Percentiles rank a stretch among this genome's conserved stretches.
Evolutionary conservation across 2,329 filamentous ascomycete species (phyloP).

Genomic region (Plectosphaerella sp.): DNA sequence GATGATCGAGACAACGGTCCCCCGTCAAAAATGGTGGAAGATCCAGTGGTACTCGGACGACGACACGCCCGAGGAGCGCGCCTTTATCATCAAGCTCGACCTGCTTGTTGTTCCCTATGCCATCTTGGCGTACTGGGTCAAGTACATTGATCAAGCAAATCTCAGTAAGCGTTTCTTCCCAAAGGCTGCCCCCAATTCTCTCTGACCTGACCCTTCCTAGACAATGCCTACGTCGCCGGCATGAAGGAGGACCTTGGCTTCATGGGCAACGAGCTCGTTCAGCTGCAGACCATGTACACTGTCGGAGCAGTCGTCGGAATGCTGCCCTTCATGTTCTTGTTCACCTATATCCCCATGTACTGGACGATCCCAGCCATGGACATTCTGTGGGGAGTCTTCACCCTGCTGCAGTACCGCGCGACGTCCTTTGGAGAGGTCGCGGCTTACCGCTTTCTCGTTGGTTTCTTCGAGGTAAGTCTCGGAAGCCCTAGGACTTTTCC

Average conservation of each 20-base stretch:
- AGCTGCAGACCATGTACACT: conserved; percentile 48
- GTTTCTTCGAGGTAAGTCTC: conserved; percentile 37
- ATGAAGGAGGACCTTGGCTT: conserved; percentile 47
- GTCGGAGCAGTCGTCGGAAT: conserved; percentile 43
- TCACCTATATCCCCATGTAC: conserved; percentile 40
- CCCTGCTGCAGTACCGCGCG: conserved; percentile 47
- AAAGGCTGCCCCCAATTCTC: not conserved
- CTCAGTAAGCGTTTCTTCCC: conserved; percentile 9
- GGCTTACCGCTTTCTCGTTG: conserved; percentile 50
- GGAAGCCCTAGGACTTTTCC: not conserved
- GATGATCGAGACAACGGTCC: not conserved
- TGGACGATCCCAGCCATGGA: conserved; percentile 49
- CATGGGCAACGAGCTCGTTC: conserved; percentile 48
- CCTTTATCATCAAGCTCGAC: conserved; percentile 41
- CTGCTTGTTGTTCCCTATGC: conserved; percentile 37
- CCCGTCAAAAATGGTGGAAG: conserved; percentile 26
- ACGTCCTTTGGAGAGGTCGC: conserved; percentile 43
- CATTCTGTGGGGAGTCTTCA: conserved; percentile 52
- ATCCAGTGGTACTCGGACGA: conserved; percentile 44
- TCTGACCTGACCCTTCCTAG: conserved; percentile 18
- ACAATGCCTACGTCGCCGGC: conserved; percentile 53
- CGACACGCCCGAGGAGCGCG: conserved; percentile 29
- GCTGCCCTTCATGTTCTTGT: conserved; percentile 44
- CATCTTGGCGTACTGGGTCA: conserved; percentile 18
- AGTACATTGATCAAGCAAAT: conserved; percentile 20